Conservation (phyloP, 768 basidiomycete species). For the Termitomyces sp. region DNA sequence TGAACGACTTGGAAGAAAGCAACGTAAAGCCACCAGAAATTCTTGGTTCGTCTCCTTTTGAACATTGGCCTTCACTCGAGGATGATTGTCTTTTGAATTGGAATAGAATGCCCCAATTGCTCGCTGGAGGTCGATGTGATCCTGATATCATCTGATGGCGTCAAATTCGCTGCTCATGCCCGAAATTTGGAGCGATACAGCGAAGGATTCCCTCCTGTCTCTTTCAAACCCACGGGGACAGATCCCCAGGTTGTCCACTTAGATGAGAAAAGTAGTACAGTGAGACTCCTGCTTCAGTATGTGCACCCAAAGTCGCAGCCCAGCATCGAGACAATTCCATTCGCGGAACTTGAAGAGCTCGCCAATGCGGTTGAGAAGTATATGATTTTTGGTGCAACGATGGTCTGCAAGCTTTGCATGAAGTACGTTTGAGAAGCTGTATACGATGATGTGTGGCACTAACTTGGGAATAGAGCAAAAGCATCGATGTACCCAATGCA, state of each 20-base stretch:
- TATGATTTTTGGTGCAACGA: slow-evolving; percentile 9
- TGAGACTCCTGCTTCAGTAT: slow-evolving; percentile 1
- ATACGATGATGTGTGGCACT: background rate
- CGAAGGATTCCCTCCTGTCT: slow-evolving; percentile 8
- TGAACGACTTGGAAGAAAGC: background rate
- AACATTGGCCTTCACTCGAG: background rate
- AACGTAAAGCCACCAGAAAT: background rate
- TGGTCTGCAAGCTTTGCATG: slow-evolving; percentile 11
- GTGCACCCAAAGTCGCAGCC: slow-evolving; percentile 6
- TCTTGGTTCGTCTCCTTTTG: background rate
- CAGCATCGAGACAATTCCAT: slow-evolving; percentile 1
- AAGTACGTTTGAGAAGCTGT: slow-evolving; percentile 3
- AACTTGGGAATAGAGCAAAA: background rate
- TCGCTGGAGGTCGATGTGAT: slow-evolving; percentile 3
- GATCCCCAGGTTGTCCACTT: background rate
- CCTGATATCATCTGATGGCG: slow-evolving; percentile 11
- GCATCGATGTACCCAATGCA: background rate
- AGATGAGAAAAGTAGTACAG: background rate
- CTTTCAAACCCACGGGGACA: background rate
- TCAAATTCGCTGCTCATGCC: slow-evolving; percentile 4
- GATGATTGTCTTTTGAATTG: no score
- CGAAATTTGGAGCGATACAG: slow-evolving; percentile 9
- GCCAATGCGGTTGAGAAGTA: slow-evolving; percentile 16
- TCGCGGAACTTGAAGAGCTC: slow-evolving; percentile 1
- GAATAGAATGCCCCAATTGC: background rate